Percentiles rank a stretch among this genome's conserved stretches.
Evolutionary conservation across 495 filamentous ascomycete genomes (phyloP).

Genomic region (Neurospora tetraspora): DNA sequence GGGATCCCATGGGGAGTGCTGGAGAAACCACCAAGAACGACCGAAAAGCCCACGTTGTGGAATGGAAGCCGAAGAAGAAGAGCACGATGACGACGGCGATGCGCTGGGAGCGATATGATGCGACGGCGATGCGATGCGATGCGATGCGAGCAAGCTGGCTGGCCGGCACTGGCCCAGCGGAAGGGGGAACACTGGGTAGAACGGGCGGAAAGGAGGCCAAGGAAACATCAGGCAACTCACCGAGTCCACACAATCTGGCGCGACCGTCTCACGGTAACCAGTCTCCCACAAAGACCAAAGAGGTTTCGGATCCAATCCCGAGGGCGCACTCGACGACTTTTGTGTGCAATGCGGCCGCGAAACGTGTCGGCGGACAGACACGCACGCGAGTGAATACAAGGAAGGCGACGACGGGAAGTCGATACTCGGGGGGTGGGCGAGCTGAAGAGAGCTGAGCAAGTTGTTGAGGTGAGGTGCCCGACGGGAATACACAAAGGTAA

Average conservation of each 20-base stretch:
- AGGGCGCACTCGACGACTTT: constrained; percentile 2
- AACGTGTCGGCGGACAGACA: constrained; percentile 5
- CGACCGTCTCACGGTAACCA: background rate
- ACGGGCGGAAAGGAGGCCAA: background rate
- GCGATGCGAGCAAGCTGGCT: background rate
- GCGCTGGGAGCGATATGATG: constrained; percentile 1
- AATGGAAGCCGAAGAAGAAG: background rate
- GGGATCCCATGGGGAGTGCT: background rate
- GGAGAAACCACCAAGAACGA: constrained; percentile 5
- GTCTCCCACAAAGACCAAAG: constrained; percentile 6
- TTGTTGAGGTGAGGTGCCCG: background rate
- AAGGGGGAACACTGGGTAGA: background rate
- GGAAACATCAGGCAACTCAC: constrained; percentile 4
- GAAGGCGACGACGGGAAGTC: background rate
- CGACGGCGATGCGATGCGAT: constrained; percentile 1
- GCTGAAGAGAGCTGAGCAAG: background rate
- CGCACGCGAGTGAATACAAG: background rate
- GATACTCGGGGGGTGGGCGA: background rate
- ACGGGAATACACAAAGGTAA: background rate
- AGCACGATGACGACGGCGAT: constrained; percentile 3
- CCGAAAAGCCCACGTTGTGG: background rate
- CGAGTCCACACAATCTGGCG: background rate
- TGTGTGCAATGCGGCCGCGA: constrained; percentile 2
- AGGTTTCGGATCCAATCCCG: constrained; percentile 5
- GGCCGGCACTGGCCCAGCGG: background rate